A percentile compares a stretch with the other conserved stretches of the same genome.
These are phyloP conservation scores for Ceratopteris richardii DNA, from an alignment of 75 land plant species.

Conservation along the genomic window DNA sequence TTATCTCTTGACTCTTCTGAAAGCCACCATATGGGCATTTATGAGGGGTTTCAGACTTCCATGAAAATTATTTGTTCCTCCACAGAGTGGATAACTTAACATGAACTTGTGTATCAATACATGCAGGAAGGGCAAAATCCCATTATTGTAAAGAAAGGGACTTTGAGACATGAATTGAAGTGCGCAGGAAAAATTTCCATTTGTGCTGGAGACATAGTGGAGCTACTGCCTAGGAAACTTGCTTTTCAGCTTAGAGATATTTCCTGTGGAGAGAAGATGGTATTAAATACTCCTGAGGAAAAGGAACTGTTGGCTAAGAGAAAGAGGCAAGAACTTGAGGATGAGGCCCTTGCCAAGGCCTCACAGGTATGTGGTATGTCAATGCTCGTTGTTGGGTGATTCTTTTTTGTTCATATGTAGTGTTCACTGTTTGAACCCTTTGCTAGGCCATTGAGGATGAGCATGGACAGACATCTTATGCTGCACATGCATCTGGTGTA, in stretches of 20 bases:
- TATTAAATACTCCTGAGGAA: slow-evolving; percentile 4
- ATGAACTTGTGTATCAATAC: no score
- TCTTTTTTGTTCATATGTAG: no score
- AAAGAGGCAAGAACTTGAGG: slow-evolving; percentile 33
- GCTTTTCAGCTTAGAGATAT: slow-evolving; percentile 28
- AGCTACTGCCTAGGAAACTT: slow-evolving; percentile 67
- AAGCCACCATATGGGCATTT: no score
- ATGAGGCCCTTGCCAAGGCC: slow-evolving; percentile 37
- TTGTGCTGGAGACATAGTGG: slow-evolving; percentile 55
- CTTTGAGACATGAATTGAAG: slow-evolving; percentile 41
- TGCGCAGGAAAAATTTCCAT: slow-evolving; percentile 25
- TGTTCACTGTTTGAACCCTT: no score
- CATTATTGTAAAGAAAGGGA: slow-evolving; percentile 42
- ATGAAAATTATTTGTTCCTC: no score
- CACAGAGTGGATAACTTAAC: no score
- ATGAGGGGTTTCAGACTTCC: no score
- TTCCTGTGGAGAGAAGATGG: slow-evolving; percentile 1
- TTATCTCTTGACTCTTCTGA: no score
- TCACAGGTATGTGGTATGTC: slow-evolving; percentile 32
- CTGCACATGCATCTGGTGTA: background rate
- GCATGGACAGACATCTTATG: background rate
- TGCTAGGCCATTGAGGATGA: slow-evolving; percentile 13
- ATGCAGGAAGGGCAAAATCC: slow-evolving; percentile 85
- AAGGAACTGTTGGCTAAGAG: slow-evolving; percentile 14
- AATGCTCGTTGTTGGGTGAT: no score